phyloP scores from a whole-genome alignment of 139 green algal genomes.

The Chlorella sorokiniana region DNA sequence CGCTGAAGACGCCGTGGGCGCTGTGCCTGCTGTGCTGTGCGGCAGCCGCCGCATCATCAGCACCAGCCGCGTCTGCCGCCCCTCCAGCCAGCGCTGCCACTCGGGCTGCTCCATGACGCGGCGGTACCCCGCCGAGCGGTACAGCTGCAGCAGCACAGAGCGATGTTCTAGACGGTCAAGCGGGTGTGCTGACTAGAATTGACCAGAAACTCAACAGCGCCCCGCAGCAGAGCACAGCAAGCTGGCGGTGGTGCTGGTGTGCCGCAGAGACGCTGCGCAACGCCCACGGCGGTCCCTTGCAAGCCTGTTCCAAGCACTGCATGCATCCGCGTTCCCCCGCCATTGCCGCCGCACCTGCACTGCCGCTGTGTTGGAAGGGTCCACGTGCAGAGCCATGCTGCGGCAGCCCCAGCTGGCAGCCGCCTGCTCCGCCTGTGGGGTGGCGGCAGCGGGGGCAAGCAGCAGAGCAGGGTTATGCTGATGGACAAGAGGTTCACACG shows the following conservation, averaged over 20 bases:
- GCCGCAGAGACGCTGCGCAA: too few relatives aligned
- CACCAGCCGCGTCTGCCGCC: slow-evolving; percentile 1
- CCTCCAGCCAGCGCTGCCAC: slow-evolving; percentile 40
- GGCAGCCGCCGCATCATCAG: slow-evolving; percentile 37
- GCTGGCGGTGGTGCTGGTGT: too few relatives aligned
- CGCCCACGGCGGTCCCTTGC: too few relatives aligned
- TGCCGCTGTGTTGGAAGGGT: slow-evolving; percentile 38
- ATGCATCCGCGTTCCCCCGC: background rate
- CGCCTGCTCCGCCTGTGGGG: slow-evolving; percentile 43
- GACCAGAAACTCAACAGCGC: too few relatives aligned
- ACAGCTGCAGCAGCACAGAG: slow-evolving; percentile 17
- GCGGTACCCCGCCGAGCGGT: slow-evolving; percentile 34
- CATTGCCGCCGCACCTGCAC: background rate
- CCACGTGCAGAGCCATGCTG: slow-evolving; percentile 40
- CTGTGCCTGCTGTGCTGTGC: background rate
- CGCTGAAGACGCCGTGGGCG: too few relatives aligned
- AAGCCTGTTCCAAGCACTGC: background rate
- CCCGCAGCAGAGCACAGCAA: too few relatives aligned
- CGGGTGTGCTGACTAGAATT: too few relatives aligned
- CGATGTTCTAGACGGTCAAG: too few relatives aligned
- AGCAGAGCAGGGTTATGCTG: too few relatives aligned
- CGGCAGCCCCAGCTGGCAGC: slow-evolving; percentile 55
- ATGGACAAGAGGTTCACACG: too few relatives aligned
- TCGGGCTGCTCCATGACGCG: slow-evolving; percentile 17
- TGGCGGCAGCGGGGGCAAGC: background rate